Evolutionary conservation across 768 basidiomycete genomes (phyloP), one percentile per base, ranked within the genome.

Genomic region (Rhizopogon salebrosus): DNA sequence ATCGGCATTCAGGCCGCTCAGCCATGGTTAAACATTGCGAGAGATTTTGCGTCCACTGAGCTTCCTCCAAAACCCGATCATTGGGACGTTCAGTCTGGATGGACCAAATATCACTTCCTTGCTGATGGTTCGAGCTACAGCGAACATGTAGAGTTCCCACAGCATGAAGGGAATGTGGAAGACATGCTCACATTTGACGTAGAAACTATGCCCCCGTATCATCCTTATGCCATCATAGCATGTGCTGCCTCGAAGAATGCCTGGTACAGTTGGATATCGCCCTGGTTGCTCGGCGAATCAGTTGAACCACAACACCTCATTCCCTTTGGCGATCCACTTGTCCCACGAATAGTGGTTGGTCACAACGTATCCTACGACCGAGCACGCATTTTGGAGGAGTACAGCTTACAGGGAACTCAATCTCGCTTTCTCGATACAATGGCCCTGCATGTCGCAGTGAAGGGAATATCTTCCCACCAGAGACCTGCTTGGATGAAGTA

Each of bases 241-340:
- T 87, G 85, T 54, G 95, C 95, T 3, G 89, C 82, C 1, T 85
- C 92, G 4, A 75, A 79, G 22, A 83, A 83, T 45, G 87, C 84
- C 1, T 98, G 97, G 95, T 99, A 98, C 64, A 82, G 82, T 3
- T 99, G 97, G 95, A 82, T 97, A 56, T 94, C 91, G 0, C 97
- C 97, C 0, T 95, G 93, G 93, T 69, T 97, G 9, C 76, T 94
- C 4, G 80, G 80, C 13, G 75, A 80, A 58, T 74, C 84, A 46
- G 72, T 81, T 18, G 72, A 81, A 40, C 64, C 68, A 0, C 68
- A 72, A 31, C 91, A 95, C 27, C 74, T 95, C 49, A 83, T 95
- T 48, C 85, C 92, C 0, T 54, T 95, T 2, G 89, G 91, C 1
- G 70, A 78, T 49, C 67, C 80, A 9, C 54, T 64, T 10, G 57